A percentile compares a stretch with the other conserved stretches of the same genome.
phyloP scores from a whole-genome alignment of 2,329 filamentous ascomycete genomes.

The Colletotrichum costaricense region DNA sequence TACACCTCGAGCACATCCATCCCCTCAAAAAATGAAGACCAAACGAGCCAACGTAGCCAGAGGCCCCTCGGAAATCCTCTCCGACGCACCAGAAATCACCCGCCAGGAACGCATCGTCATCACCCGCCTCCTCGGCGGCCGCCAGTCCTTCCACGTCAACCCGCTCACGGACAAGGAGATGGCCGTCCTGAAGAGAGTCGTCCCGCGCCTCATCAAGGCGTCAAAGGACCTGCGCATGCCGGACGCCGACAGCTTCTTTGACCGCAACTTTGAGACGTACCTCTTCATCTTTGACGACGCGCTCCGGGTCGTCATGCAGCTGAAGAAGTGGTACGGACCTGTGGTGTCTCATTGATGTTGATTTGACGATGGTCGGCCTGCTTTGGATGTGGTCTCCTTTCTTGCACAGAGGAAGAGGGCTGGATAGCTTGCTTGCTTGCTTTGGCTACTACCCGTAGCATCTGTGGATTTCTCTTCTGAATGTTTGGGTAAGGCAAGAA shows the following conservation, averaged over 20 bases:
- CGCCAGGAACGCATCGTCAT: not conserved
- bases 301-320: not conserved
- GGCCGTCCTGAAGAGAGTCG: not conserved
- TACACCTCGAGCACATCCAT: not conserved
- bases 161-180: not conserved
- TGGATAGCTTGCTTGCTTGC: too few relatives aligned
- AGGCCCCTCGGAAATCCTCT: not conserved
- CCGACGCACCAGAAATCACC: not conserved
- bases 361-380: too few relatives aligned
- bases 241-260: not conserved
- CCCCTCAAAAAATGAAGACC: not conserved
- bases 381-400: too few relatives aligned
- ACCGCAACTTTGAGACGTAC: not conserved
- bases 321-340: not conserved
- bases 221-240: constrained; percentile 4
- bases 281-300: not conserved
- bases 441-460: too few relatives aligned
- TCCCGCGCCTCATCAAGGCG: not conserved
- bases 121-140: not conserved
- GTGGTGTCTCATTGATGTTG: too few relatives aligned
- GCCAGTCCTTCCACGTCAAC: not conserved
- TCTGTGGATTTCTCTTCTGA: too few relatives aligned
- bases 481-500: too few relatives aligned
- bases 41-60: not conserved
- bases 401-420: too few relatives aligned